phyloP scores from a whole-genome alignment of 176 grass and related monocot species.

The Puya raimondii region DNA sequence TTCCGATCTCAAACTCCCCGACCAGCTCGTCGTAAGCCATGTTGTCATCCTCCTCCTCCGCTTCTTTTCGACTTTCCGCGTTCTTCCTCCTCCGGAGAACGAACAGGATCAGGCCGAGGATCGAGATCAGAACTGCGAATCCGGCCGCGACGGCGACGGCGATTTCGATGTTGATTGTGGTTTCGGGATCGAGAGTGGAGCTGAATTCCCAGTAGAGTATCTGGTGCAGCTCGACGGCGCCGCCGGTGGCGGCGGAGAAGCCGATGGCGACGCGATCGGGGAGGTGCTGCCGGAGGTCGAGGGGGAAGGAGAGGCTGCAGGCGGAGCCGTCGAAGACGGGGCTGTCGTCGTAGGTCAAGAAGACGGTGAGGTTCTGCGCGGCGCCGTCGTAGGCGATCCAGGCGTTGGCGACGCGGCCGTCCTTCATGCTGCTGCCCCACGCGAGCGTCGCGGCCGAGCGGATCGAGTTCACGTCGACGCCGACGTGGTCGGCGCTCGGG shows the following conservation, averaged over 20 bases:
- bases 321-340: not conserved
- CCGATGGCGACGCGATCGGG: conserved; percentile 36
- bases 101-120: not conserved
- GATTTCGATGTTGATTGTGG: not conserved
- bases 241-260: conserved; percentile 50
- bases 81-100: conserved; percentile 7
- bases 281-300: conserved; percentile 29
- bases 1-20: conserved; percentile 43
- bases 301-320: not conserved
- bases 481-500: conserved; percentile 5
- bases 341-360: conserved; percentile 5
- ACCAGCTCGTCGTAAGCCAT: conserved; percentile 20
- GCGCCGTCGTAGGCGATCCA: conserved; percentile 17
- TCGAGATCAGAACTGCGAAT: conserved; percentile 1
- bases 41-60: conserved; percentile 19
- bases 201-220: conserved; percentile 65
- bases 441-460: not conserved
- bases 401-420: conserved; percentile 4
- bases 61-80: conserved; percentile 14
- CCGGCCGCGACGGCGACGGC: not conserved
- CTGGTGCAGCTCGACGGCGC: conserved; percentile 28
- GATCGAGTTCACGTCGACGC: conserved; percentile 28
- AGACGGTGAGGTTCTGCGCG: not conserved
- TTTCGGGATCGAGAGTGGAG: conserved; percentile 27
- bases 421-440: conserved; percentile 1